A percentile compares a stretch with the other conserved stretches of the same genome.
Evolutionary conservation across 352 stramenopile genomes (phyloP).

Genomic region (Phytopythium chamaehyphon): DNA sequence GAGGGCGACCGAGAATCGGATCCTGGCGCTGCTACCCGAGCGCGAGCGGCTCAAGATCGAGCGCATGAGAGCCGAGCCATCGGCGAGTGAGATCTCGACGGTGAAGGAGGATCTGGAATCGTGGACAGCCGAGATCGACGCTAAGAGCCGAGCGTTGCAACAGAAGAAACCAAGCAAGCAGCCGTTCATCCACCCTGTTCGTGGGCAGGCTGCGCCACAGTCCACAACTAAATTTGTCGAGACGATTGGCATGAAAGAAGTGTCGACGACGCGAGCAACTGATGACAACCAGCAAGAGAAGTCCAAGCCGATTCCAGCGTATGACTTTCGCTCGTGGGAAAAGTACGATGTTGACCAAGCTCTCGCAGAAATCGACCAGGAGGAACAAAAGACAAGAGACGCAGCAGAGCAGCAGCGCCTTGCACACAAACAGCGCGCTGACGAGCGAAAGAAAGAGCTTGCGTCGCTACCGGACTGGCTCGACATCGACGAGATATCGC

Average conservation of each 20-base stretch:
- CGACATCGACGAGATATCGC: constrained; percentile 45
- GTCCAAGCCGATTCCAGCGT: constrained; percentile 59
- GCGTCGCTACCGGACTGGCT: constrained; percentile 57
- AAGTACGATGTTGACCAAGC: constrained; percentile 88
- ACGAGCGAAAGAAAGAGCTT: constrained; percentile 48
- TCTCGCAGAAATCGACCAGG: constrained; percentile 65
- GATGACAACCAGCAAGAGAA: constrained; percentile 16
- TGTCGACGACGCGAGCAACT: background rate
- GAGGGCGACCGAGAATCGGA: constrained; percentile 62
- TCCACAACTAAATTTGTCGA: background rate
- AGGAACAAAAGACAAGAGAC: constrained; percentile 33
- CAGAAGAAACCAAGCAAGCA: constrained; percentile 17
- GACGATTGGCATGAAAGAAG: background rate
- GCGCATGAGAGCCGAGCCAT: constrained; percentile 54
- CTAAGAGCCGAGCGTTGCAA: constrained; percentile 46
- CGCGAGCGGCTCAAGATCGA: constrained; percentile 75
- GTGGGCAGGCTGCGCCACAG: constrained; percentile 27
- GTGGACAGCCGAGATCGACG: constrained; percentile 63
- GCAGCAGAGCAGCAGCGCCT: constrained; percentile 31
- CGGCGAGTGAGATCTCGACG: constrained; percentile 40
- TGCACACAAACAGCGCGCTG: constrained; percentile 28
- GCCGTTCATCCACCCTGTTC: constrained; percentile 45
- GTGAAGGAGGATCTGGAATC: constrained; percentile 59
- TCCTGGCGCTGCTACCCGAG: constrained; percentile 73
- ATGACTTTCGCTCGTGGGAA: constrained; percentile 91